Base-by-base conservation (phyloP, 2,329 filamentous ascomycete species). In the Fusarium incarnatum region DNA sequence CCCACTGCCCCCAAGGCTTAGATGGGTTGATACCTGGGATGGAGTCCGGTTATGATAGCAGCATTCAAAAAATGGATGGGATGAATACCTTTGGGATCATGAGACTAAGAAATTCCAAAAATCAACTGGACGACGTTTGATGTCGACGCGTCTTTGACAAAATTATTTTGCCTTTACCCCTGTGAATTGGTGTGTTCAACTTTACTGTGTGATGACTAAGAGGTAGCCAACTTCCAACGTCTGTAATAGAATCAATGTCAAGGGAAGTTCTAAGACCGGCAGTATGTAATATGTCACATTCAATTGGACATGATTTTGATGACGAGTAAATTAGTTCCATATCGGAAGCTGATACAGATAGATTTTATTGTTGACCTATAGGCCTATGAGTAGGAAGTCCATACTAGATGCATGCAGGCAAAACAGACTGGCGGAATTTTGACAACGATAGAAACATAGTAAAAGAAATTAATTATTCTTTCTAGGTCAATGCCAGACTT, bases 1-100 rank as follows among this genome's bases (percentile, higher is more conserved):
- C 94, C 95, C 77, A 92, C 92, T 82, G 53, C 77, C 73, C 76
- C 80, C 64, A 82, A 82, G 80, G 79, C 68, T 73, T 82, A 79
- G 74, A 68, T 69, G 73, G 75, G 73, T 70, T 75, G 70, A 77
- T 74, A 59, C 70, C 73, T 77, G 74, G 78, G 75, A 78, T 76
- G 78, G 80, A 78, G 78, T 81, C 77, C 76, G 77, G 78, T 78
- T 76, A 75, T 74, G 75, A 77, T 80, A 76, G 76, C 75, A 79
- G 78, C 76, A 80, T 80, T 79, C 77, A 66, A 74, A 78, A 77
- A 74, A 72, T 60, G 77, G 75, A 77, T 79, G 76, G 77, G 75
- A 78, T 78, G 75, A 79, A 73, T 72, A 77, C 75, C 61, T 46
- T 71, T 78, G 73, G 78, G 77, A 75, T 77, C 63, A 76, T 73